Base-by-base conservation (phyloP, 176 grass and related monocot genomes). In the Carex pumila region DNA sequence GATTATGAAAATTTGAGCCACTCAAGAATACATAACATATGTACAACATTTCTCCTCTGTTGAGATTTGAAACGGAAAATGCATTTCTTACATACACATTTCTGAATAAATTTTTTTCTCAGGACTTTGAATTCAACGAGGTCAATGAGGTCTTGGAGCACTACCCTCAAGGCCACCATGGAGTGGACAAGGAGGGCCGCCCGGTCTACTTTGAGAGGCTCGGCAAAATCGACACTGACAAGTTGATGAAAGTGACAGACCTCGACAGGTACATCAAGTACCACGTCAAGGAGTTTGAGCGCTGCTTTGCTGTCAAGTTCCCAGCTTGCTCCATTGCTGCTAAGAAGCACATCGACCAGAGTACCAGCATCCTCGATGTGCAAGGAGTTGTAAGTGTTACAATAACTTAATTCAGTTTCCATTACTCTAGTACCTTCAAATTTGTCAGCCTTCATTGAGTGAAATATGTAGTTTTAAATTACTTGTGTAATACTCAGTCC, bases 131-230 rank as follows among this genome's bases (percentile, higher is more conserved):
- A 63, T 99, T 95, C 89, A 87, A 88, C 14, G 96, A 99, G 90
- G 31, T 95, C n/a, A 89, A 93, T 21, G 86, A 99, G 81, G 96
- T 99, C 57, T 81, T 99, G 55, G 88, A 95, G 81, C 90, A 99
- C 83, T 99, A 99, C 77, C 96, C 96, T 32, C 96, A 99, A 89
- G 96, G 96, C 11, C 91, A 99, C 84, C 96, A 99, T 30, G 96
- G 96, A 17, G 96, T 99, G 0, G 96, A 99, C 83, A 89, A 88
- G 81, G 96, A 95, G 52, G 96, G 96, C 1, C 78, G 93, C 8
- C 96, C 96, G 0, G 91, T 99, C 37, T 99, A 99, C 85, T 92
- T 99, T 81, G 93, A 99, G 87, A 99, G 85, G 72, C 91, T 99
- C 1, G 96, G 96, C 7, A 73, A 72, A 79, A 91, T 99, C 45